Base-by-base conservation (phyloP, 1,139 yeast genomes). In the Sugiyamaella neomexicana region DNA sequence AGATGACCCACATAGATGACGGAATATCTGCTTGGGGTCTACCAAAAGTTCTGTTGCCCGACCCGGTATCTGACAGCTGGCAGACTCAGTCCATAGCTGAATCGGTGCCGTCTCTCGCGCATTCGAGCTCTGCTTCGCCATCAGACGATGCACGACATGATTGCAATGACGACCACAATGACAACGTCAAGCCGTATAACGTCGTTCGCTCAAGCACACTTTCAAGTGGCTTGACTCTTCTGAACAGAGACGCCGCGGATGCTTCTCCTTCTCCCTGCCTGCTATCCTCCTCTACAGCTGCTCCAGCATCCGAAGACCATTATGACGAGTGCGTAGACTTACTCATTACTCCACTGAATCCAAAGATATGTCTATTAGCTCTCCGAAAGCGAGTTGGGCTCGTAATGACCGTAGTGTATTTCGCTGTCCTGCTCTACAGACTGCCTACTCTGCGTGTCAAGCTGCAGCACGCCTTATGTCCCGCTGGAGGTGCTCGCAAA, bases 11-110 rank as follows among this genome's bases (percentile, higher is more conserved):
- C 5, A 39, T 45, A 3, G 53, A 49, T n/a, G 56, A 53, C 20
- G 56, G 56, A 12, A 13, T 53, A 16, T 44, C 56, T 5, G 27
- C 47, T 16, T 53, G 56, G 56, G 56, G 56, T 9, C 45, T 53
- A 16, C 56, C 56, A 6, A 45, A 49, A n/a, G 46, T 40, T 2
- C 46, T 47, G 16, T 39, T 47, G 5, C 47, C 53, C 15, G 49
- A 40, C 7, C 16, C 44, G 9, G 32, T 27, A 3, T 2, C 12
- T 6, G 2, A n/a, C 16, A 23, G 44, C 31, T 42, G 37, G 46
- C 47, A 41, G 16, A 23, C 29, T 2, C 42, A 27, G 5, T 46
- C 42, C 2, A 17, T 44, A 9, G 17, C 29, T 4, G 25, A 16
- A 10, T 27, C 29, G 29, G 17, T 5, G 27, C 50, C 23, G 34